Evolutionary conservation across 1,139 yeast species (phyloP).

Genomic region (Pichia sp.): DNA sequence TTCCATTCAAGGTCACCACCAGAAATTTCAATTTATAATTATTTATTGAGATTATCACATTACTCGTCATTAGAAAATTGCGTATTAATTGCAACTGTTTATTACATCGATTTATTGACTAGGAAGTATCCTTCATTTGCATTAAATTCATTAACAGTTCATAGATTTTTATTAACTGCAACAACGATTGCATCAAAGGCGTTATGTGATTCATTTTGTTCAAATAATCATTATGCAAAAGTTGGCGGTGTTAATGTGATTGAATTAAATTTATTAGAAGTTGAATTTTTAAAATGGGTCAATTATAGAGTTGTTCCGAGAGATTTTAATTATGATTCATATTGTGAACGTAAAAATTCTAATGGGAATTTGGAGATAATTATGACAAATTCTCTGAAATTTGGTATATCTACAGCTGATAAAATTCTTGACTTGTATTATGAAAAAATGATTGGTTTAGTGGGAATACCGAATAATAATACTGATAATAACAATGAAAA

Average conservation of each 20-base stretch:
- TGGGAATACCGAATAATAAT: slow-evolving; percentile 36
- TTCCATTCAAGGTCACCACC: slow-evolving; percentile 95
- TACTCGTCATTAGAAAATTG: slow-evolving; percentile 84
- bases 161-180: slow-evolving; percentile 82
- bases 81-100: slow-evolving; percentile 71
- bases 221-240: slow-evolving; percentile 88
- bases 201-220: slow-evolving; percentile 88
- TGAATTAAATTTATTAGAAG: slow-evolving; percentile 82
- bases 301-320: slow-evolving; percentile 70
- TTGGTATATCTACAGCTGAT: slow-evolving; percentile 28
- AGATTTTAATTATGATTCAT: slow-evolving; percentile 30
- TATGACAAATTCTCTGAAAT: slow-evolving; percentile 15
- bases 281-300: slow-evolving; percentile 77
- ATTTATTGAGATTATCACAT: slow-evolving; percentile 68
- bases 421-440: slow-evolving; percentile 54
- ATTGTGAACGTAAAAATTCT: slow-evolving; percentile 21
- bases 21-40: slow-evolving; percentile 70
- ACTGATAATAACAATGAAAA: background rate
- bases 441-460: slow-evolving; percentile 52
- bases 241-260: slow-evolving; percentile 90
- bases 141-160: slow-evolving; percentile 86
- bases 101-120: slow-evolving; percentile 81
- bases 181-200: slow-evolving; percentile 91
- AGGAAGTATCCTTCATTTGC: slow-evolving; percentile 76
- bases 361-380: slow-evolving; percentile 22